Evolutionary conservation across 2,329 filamentous ascomycete species (phyloP), one percentile per base, ranked within the genome.

Genomic region (Onygenales sp.): DNA sequence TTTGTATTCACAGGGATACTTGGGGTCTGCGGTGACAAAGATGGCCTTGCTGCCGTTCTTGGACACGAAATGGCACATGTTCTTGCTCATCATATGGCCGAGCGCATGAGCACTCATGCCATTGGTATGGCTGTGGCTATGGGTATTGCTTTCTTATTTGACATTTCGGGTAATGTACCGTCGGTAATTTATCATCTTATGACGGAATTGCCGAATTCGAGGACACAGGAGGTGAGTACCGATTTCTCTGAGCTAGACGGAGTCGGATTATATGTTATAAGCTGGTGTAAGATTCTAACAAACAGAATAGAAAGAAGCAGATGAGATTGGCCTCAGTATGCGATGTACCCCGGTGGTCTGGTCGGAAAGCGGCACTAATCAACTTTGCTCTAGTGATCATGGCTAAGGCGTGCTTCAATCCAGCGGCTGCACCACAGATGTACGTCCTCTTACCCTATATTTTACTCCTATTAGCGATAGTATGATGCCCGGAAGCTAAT

Each of bases 11-110:
- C 79, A 2, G 82, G 82, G 2, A 82, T 84, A 8, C 60, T 84
- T 11, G 77, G 78, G 3, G 66, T 83, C 27, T 82, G 79, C 57
- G 55, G 69, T 44, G 73, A 75, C 43, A 80, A 84, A 38, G 75
- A 82, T 59, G 79, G 80, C 0, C 66, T 84, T 13, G 82, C 82
- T 6, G 78, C 81, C 1, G 80, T 84, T 0, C 63, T 85, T 14
- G 79, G 79, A 0, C 82, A 85, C 62, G 82, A 85, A 61, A 84
- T 85, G 60, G 79, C 80, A 2, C 82, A 85, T 63, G 80, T 82
- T n/a, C 74, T 81, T 2, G 78, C 78, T 2, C 75, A 77, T 52
- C 79, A 82, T 59, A 65, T 69, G 1, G 77, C 75, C 0, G 82
- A 85, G 64, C 70, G 77, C 7, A 72, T 83, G 69, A 80, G 76